Conservation (phyloP, 2,329 filamentous ascomycete genomes). For the Drechslerella coelobrocha region DNA sequence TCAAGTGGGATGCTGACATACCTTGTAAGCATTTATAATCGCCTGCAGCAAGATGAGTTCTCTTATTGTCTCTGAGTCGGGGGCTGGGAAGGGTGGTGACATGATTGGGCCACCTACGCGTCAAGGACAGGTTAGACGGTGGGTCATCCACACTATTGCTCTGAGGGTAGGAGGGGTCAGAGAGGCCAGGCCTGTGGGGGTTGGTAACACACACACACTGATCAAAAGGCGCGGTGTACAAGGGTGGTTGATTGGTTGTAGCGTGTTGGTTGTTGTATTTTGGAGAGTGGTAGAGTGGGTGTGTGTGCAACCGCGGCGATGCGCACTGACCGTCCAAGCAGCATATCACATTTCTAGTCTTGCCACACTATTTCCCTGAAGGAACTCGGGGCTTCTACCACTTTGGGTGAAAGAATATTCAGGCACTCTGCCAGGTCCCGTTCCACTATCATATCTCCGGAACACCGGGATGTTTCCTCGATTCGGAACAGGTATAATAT, state of each 20-base stretch:
- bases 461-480: no score
- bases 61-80: constrained; percentile 33
- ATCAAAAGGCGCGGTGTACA: not conserved
- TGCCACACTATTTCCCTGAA: no score
- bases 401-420: no score
- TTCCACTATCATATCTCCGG: no score
- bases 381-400: no score
- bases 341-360: not conserved
- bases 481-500: no score
- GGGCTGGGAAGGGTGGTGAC: constrained; percentile 31
- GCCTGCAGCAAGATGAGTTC: constrained; percentile 46
- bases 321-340: not conserved
- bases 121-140: not conserved
- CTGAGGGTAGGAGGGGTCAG: not conserved
- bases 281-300: not conserved
- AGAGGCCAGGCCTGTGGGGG: not conserved
- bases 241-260: not conserved
- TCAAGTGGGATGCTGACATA: constrained; percentile 6
- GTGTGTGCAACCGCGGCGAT: not conserved
- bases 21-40: constrained; percentile 42
- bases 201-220: not conserved
- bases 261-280: constrained; percentile 31
- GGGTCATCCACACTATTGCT: not conserved
- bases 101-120: constrained; percentile 5
- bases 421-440: no score